A percentile compares a stretch with the other conserved stretches of the same genome.
Conservation (phyloP, 2,329 filamentous ascomycete species). For the Neonectria ditissima region DNA sequence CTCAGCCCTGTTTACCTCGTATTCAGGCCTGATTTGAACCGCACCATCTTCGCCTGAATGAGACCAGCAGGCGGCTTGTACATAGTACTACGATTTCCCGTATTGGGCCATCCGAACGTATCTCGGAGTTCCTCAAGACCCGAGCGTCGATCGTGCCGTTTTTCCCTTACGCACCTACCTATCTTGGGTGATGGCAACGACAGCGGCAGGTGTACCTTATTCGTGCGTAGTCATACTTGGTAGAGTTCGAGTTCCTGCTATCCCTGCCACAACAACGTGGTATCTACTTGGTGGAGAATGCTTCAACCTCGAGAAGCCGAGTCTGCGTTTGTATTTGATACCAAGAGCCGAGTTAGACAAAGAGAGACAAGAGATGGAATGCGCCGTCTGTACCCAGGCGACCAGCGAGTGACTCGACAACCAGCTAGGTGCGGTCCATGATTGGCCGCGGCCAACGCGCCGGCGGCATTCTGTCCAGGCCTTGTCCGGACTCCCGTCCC, state of each 20-base stretch:
- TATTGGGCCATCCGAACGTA: neutral
- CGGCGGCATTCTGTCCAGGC: neutral
- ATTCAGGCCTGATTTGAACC: neutral
- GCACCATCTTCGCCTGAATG: neutral
- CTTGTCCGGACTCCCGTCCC: neutral
- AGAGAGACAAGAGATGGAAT: constrained; percentile 11
- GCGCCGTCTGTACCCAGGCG: constrained; percentile 4
- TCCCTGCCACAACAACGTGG: neutral
- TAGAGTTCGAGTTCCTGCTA: neutral
- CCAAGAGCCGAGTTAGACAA: neutral
- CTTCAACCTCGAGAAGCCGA: neutral
- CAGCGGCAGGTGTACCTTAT: neutral
- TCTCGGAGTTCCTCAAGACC: neutral
- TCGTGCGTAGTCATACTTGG: too few relatives aligned
- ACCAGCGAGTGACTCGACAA: neutral
- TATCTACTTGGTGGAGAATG: neutral
- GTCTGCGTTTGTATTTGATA: neutral
- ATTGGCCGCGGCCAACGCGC: neutral
- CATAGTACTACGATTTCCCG: too few relatives aligned
- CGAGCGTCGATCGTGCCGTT: neutral
- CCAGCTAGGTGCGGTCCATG: neutral
- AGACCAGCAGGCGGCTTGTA: neutral
- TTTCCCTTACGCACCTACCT: neutral
- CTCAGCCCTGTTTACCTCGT: neutral
- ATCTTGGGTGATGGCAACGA: neutral